Evolutionary conservation across 1,139 yeast species (phyloP), one percentile per base, ranked within the genome.

Genomic region (Candida sanyaensis): DNA sequence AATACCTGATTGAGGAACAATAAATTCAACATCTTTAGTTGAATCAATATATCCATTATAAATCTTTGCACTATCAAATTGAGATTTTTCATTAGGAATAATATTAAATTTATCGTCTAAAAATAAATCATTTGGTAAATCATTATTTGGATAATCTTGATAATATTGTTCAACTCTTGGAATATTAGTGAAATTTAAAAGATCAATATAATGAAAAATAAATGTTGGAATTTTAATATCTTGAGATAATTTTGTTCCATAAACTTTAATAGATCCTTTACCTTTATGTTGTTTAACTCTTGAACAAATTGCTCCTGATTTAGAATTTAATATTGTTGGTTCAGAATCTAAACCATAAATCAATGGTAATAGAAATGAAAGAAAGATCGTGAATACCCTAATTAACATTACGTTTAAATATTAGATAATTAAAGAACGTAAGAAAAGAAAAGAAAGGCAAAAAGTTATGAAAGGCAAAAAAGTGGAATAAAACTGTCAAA

Each of bases 1-100:
- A 13, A 62, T 49, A 1, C 77, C 77, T 1, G 69, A 55, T 24
- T 60, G 53, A 4, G 59, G 51, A 5, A 66, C 62, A 1, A 50
- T 41, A 41, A 61, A 51, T 21, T 46, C 40, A 24, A 38, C 37
- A 37, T 45, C 45, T 17, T 47, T 45, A 12, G 46, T 50, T 6
- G 46, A 24, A 6, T 50, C 50, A 23, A 50, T 43, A 21, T 30
- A 49, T 41, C 49, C 55, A 42, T 50, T 53, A 44, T 46, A 55
- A 24, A 43, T 28, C 23, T 49, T 44, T 2, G n/a, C n/a, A 4
- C 37, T 41, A 32, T 54, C 50, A 27, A 51, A 27, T 6, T 36
- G n/a, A 12, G 39, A 45, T 6, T 42, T 46, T 6, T 45, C 38
- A 8, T 32, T 42, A 23, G 49, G 41, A 5, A 47, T 45, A n/a